Evolutionary conservation across 2,329 filamentous ascomycete genomes (phyloP).

Genomic region (Diplodia corticola): DNA sequence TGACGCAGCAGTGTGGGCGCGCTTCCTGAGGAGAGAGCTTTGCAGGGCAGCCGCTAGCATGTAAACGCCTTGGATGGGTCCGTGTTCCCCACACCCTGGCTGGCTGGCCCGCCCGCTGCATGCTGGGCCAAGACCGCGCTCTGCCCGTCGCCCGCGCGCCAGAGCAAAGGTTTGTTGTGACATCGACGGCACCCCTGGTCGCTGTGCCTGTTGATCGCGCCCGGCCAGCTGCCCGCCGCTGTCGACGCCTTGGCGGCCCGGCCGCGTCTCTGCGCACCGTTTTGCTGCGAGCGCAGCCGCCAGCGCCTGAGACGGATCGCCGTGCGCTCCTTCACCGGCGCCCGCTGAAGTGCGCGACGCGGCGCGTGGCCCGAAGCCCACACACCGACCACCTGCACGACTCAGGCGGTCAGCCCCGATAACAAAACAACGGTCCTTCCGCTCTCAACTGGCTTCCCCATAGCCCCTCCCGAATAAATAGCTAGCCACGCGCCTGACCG

Average conservation of each 20-base stretch:
- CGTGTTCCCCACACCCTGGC: neutral
- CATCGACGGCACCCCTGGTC: slow-evolving; percentile 3
- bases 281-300: neutral
- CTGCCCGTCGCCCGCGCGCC: slow-evolving; percentile 4
- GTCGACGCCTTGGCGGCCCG: neutral
- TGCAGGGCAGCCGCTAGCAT: slow-evolving; percentile 13
- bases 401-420: slow-evolving; percentile 19
- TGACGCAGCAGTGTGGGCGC: neutral
- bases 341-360: neutral
- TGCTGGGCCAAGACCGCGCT: neutral
- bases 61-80: slow-evolving; percentile 11
- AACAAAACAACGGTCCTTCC: slow-evolving; percentile 5
- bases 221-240: neutral
- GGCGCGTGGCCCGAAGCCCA: neutral
- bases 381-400: neutral
- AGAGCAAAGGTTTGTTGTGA: neutral
- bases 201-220: slow-evolving; percentile 13
- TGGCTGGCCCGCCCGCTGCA: neutral
- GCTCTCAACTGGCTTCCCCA: neutral
- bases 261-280: neutral
- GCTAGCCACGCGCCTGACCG: slow-evolving; percentile 17
- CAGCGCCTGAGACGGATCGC: neutral
- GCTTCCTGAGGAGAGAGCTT: slow-evolving; percentile 13
- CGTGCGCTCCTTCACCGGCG: neutral
- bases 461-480: slow-evolving; percentile 12